Evolutionary conservation across 225 moss, liverwort and hornwort species (phyloP).

Genomic region (Pseudoscleropodium purum): DNA sequence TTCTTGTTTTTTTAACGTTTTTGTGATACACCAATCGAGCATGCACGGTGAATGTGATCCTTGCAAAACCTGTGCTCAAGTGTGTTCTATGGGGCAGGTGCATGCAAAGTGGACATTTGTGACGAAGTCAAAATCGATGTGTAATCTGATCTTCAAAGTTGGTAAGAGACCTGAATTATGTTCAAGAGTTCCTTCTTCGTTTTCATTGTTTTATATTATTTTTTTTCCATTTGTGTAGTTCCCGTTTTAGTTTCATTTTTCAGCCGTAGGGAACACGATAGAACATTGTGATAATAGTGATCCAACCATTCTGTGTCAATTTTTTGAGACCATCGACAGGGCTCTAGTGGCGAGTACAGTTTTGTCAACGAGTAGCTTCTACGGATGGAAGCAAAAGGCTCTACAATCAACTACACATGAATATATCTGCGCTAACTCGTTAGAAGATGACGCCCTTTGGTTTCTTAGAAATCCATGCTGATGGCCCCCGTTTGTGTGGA

Average conservation of each 20-base stretch:
- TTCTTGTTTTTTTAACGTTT: neutral
- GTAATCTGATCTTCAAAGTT: constrained; percentile 54
- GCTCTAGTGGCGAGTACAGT: neutral
- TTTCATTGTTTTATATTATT: neutral
- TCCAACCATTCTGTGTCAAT: neutral
- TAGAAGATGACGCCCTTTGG: neutral
- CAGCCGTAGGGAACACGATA: neutral
- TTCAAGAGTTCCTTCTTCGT: neutral
- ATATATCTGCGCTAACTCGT: neutral
- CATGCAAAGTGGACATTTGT: constrained; percentile 78
- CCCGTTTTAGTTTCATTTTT: neutral
- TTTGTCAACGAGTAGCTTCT: neutral
- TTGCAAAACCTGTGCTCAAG: neutral
- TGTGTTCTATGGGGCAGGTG: constrained; percentile 33
- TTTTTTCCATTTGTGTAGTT: neutral
- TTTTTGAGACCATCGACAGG: neutral
- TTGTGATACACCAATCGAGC: neutral
- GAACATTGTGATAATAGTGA: neutral
- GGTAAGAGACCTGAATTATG: constrained; percentile 28
- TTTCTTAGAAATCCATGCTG: neutral
- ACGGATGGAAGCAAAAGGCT: neutral
- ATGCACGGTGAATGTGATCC: neutral
- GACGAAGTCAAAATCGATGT: constrained; percentile 42
- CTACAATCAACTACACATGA: neutral
- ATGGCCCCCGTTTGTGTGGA: neutral